Conservation (phyloP, 192 early-diverging fungal species). For the Coemansia sp. region DNA sequence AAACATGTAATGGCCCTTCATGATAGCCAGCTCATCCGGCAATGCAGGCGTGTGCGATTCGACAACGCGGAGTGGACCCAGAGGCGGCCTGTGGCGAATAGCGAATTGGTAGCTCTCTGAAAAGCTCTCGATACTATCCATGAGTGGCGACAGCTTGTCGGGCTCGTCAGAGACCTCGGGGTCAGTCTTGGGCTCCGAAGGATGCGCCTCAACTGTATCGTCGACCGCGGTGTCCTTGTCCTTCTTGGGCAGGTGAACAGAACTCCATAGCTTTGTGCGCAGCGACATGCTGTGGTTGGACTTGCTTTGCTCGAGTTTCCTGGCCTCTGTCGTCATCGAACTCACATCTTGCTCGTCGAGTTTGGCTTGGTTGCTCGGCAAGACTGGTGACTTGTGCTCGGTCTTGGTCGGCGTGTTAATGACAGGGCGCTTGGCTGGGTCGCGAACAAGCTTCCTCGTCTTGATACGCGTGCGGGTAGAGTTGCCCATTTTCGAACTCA, state of each 20-base stretch:
- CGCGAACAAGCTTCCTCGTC: slow-evolving; percentile 46
- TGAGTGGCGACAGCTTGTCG: slow-evolving; percentile 12
- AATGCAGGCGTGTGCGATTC: slow-evolving; percentile 33
- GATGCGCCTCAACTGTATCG: not conserved
- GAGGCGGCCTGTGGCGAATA: slow-evolving; percentile 44
- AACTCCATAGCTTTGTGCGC: slow-evolving; percentile 14
- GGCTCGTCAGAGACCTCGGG: not conserved
- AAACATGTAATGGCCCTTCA: slow-evolving; percentile 23
- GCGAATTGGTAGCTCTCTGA: slow-evolving; percentile 49
- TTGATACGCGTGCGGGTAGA: slow-evolving; percentile 3
- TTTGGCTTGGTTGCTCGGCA: not conserved
- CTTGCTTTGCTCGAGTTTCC: not conserved
- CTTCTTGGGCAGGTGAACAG: not conserved
- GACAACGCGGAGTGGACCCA: slow-evolving; percentile 34
- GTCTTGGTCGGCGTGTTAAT: not conserved
- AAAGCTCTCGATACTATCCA: slow-evolving; percentile 42
- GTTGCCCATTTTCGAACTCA: not conserved
- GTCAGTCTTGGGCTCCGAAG: not conserved
- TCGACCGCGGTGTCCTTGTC: not conserved
- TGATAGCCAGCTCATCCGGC: slow-evolving; percentile 35
- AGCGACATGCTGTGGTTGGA: slow-evolving; percentile 10
- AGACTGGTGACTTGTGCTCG: not conserved
- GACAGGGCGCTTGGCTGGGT: slow-evolving; percentile 6
- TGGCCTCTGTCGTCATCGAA: not conserved
- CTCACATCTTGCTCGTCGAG: not conserved